phyloP scores from a whole-genome alignment of 805 yeast species.

The Saccharomycopsis vini region DNA sequence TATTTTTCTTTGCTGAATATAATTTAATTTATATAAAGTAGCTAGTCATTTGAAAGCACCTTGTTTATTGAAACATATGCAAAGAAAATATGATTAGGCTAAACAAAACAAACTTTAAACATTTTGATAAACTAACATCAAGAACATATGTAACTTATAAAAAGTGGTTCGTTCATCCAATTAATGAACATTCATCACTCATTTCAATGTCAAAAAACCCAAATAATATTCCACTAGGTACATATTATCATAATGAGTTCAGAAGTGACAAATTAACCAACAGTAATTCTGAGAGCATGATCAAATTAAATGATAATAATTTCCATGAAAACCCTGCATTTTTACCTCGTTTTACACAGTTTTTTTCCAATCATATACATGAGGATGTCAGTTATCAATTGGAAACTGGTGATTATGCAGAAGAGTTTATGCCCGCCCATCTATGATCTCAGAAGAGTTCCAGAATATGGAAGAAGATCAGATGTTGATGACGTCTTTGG shows the following conservation, averaged over 20 bases:
- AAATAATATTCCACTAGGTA: no score
- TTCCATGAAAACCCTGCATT: conserved; percentile 25
- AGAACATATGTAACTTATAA: conserved; percentile 4
- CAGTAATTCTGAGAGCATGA: no score
- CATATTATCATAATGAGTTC: no score
- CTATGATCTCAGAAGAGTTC: conserved; percentile 58
- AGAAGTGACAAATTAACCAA: no score
- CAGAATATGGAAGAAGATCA: conserved; percentile 57
- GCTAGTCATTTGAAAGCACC: no score
- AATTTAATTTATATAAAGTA: no score
- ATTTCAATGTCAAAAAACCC: conserved; percentile 5
- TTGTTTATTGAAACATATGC: no score
- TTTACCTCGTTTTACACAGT: conserved; percentile 20
- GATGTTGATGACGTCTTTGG: conserved; percentile 67
- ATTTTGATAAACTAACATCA: no score
- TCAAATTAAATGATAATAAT: no score
- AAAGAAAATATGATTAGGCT: no score
- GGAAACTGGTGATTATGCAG: conserved; percentile 47
- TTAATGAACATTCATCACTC: neutral
- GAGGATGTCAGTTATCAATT: conserved; percentile 45
- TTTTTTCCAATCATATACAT: conserved; percentile 23
- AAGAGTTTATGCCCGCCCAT: conserved; percentile 58
- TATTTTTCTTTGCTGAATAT: no score
- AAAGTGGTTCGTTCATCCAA: conserved; percentile 12
- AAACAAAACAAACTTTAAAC: no score